These are phyloP conservation scores for Euphorbia peplus DNA, from an alignment of 345 rosid genomes.

Conservation along the genomic window DNA sequence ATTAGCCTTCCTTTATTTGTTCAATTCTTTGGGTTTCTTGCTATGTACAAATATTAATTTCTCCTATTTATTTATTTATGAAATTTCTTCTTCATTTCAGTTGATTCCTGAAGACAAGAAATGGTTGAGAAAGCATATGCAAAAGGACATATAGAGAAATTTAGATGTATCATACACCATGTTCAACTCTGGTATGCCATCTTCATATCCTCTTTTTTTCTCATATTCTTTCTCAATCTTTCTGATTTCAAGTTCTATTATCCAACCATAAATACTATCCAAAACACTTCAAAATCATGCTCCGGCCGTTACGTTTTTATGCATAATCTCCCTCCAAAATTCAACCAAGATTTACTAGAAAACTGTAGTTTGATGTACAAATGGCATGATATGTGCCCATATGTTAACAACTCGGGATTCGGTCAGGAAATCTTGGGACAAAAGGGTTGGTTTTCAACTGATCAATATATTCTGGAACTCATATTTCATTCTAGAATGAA, in stretches of 20 bases:
- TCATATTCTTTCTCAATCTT: neutral
- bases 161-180: too few species aligned
- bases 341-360: conserved; percentile 13
- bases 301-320: conserved; percentile 18
- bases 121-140: too few species aligned
- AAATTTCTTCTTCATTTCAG: too few species aligned
- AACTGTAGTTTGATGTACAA: conserved; percentile 10
- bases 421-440: conserved; percentile 6
- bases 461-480: conserved; percentile 18
- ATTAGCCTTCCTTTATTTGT: too few species aligned
- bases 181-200: conserved; percentile 19
- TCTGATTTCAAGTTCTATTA: neutral
- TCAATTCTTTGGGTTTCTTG: too few species aligned
- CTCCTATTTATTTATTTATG: too few species aligned
- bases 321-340: conserved; percentile 15
- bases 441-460: conserved; percentile 22
- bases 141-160: too few species aligned
- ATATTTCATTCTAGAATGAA: conserved; percentile 22
- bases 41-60: too few species aligned
- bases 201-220: neutral
- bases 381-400: conserved; percentile 22
- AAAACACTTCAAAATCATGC: conserved; percentile 2
- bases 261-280: neutral
- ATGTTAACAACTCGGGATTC: too few species aligned
- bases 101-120: too few species aligned